phyloP scores from a whole-genome alignment of 1,284 basidiomycete species.

The Cryptococcus sp. region DNA sequence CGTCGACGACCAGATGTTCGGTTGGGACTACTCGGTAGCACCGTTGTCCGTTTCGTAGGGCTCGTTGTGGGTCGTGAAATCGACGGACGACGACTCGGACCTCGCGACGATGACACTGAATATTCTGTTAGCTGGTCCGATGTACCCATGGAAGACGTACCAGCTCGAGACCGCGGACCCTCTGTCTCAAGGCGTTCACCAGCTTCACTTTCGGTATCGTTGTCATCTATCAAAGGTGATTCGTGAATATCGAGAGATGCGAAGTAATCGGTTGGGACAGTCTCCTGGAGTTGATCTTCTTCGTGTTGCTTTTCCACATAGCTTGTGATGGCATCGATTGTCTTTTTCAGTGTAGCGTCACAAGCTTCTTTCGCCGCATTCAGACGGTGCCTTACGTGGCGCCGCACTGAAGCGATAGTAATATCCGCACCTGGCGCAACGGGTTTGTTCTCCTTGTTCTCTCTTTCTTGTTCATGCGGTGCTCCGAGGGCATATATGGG shows the following conservation, averaged over 20 bases:
- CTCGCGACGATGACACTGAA: constrained; percentile 26
- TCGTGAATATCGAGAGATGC: constrained; percentile 40
- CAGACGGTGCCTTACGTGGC: constrained; percentile 90
- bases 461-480: constrained; percentile 1
- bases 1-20: constrained; percentile 29
- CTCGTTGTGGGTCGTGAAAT: constrained; percentile 38
- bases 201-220: constrained; percentile 43
- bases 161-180: constrained; percentile 19
- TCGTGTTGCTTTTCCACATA: constrained; percentile 81
- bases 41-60: constrained; percentile 31
- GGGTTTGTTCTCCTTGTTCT: constrained; percentile 27
- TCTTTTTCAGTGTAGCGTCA: constrained; percentile 89
- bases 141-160: constrained; percentile 15
- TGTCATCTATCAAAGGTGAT: constrained; percentile 39
- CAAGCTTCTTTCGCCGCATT: constrained; percentile 92
- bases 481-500: constrained; percentile 32
- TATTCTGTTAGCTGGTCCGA: not conserved
- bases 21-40: constrained; percentile 41
- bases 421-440: constrained; percentile 45
- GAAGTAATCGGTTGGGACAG: constrained; percentile 44
- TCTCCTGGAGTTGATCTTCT: constrained; percentile 23
- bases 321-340: constrained; percentile 86
- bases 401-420: constrained; percentile 70
- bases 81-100: constrained; percentile 41
- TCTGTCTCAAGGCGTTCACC: constrained; percentile 19